These are phyloP conservation scores for Arthrocladium fulminans DNA, from an alignment of 2,329 filamentous ascomycete genomes.

Conservation along the genomic window DNA sequence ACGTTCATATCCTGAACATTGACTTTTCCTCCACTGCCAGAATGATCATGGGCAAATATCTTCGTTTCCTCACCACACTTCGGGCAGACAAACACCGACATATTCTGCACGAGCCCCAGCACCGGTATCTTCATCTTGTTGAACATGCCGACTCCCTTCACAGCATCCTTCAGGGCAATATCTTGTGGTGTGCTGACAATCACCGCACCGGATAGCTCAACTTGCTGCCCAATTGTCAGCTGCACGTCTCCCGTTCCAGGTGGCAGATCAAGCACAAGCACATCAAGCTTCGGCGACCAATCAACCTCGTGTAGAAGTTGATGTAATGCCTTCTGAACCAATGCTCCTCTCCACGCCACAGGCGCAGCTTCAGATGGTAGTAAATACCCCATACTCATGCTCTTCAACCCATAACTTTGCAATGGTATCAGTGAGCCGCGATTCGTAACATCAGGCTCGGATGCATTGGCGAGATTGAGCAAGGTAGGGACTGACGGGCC, in stretches of 20 bases:
- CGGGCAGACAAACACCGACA: slow-evolving; percentile 76
- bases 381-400: slow-evolving; percentile 98
- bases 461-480: slow-evolving; percentile 55
- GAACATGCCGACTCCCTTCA: slow-evolving; percentile 90
- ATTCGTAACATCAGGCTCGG: slow-evolving; percentile 17
- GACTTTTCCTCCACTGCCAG: slow-evolving; percentile 34
- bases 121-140: slow-evolving; percentile 68
- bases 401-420: slow-evolving; percentile 90
- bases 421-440: slow-evolving; percentile 71
- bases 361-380: slow-evolving; percentile 61
- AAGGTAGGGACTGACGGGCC: slow-evolving; percentile 90
- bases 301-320: slow-evolving; percentile 92
- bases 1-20: slow-evolving; percentile 66
- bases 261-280: slow-evolving; percentile 82
- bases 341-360: slow-evolving; percentile 89
- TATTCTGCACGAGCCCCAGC: slow-evolving; percentile 84
- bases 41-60: slow-evolving; percentile 54
- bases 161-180: slow-evolving; percentile 80
- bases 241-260: slow-evolving; percentile 95
- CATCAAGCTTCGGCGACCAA: slow-evolving; percentile 61
- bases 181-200: slow-evolving; percentile 93
- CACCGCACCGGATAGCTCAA: slow-evolving; percentile 72
- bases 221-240: slow-evolving; percentile 90
- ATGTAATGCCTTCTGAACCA: slow-evolving; percentile 96
- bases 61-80: slow-evolving; percentile 64